These are phyloP conservation scores for Serendipita sp. DNA, from an alignment of 768 basidiomycete species.

Conservation along the genomic window DNA sequence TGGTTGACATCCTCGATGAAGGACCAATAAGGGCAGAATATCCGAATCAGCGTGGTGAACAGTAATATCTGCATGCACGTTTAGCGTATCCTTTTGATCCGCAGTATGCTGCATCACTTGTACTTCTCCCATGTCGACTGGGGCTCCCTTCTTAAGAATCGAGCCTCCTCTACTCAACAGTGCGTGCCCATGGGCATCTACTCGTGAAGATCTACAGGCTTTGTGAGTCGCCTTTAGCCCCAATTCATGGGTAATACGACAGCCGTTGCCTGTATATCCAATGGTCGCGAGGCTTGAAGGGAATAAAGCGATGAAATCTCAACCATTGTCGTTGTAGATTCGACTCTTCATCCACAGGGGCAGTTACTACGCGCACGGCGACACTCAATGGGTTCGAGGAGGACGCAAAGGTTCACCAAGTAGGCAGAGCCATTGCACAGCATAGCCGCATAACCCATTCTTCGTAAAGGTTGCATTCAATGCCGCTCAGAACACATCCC, in stretches of 20 bases:
- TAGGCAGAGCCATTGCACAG: constrained; percentile 19
- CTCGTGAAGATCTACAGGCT: constrained; percentile 40
- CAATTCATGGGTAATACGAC: background rate
- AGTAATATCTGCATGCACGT: too few species aligned
- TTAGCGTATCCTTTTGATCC: too few species aligned
- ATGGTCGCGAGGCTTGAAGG: too few species aligned
- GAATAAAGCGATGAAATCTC: too few species aligned
- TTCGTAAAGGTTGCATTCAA: constrained; percentile 14
- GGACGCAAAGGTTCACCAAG: constrained; percentile 38
- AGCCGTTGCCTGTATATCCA: too few species aligned
- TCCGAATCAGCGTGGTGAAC: too few species aligned
- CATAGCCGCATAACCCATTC: constrained; percentile 8
- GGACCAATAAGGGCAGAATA: too few species aligned
- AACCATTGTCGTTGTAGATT: constrained; percentile 20
- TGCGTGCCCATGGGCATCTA: constrained; percentile 70
- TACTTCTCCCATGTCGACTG: constrained; percentile 12
- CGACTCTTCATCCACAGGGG: constrained; percentile 51
- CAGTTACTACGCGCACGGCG: constrained; percentile 65
- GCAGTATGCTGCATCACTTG: too few species aligned
- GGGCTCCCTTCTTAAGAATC: constrained; percentile 38
- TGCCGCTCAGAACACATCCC: constrained; percentile 26
- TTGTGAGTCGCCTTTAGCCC: constrained; percentile 18
- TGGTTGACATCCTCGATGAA: too few species aligned
- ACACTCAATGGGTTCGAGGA: constrained; percentile 59
- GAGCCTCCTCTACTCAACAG: constrained; percentile 58